Conservation (phyloP, 2,329 filamentous ascomycete species). For the Apiospora marii region DNA sequence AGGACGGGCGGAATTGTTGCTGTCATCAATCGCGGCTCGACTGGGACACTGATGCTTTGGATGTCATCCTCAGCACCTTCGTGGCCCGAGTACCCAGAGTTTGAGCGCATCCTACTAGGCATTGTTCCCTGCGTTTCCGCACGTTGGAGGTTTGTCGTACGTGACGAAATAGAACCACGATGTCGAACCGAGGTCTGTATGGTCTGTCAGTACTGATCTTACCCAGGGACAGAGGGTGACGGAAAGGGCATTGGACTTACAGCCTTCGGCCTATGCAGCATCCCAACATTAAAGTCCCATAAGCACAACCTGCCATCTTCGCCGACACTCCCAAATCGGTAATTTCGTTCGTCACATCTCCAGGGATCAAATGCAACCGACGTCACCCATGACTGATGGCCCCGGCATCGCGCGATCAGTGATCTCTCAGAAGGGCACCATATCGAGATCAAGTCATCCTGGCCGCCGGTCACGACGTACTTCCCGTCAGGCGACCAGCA, state of each 20-base stretch:
- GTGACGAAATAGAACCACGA: constrained; percentile 61
- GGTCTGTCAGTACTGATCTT: not conserved
- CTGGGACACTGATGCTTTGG: constrained; percentile 72
- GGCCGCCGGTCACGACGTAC: constrained; percentile 93
- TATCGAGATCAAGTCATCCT: constrained; percentile 95
- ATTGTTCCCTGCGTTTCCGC: constrained; percentile 68
- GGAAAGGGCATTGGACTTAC: constrained; percentile 57
- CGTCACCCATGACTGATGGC: constrained; percentile 95
- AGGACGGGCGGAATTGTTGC: constrained; percentile 91
- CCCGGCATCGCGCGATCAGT: constrained; percentile 90
- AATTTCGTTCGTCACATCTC: constrained; percentile 94
- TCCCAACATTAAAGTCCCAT: constrained; percentile 98
- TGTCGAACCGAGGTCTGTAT: constrained; percentile 62
- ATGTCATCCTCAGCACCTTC: constrained; percentile 56
- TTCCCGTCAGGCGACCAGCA: constrained; percentile 98
- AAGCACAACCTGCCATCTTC: constrained; percentile 90
- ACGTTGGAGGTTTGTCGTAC: constrained; percentile 58
- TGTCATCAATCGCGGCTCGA: constrained; percentile 84
- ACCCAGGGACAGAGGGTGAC: not conserved
- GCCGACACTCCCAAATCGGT: constrained; percentile 94
- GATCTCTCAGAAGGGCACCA: constrained; percentile 88
- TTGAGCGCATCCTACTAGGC: constrained; percentile 70
- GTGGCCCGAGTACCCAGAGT: constrained; percentile 68
- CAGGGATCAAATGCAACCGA: constrained; percentile 95
- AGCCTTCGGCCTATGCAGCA: constrained; percentile 90